phyloP scores from a whole-genome alignment of 2,329 filamentous ascomycete genomes.

The Arachnomyces sp. region DNA sequence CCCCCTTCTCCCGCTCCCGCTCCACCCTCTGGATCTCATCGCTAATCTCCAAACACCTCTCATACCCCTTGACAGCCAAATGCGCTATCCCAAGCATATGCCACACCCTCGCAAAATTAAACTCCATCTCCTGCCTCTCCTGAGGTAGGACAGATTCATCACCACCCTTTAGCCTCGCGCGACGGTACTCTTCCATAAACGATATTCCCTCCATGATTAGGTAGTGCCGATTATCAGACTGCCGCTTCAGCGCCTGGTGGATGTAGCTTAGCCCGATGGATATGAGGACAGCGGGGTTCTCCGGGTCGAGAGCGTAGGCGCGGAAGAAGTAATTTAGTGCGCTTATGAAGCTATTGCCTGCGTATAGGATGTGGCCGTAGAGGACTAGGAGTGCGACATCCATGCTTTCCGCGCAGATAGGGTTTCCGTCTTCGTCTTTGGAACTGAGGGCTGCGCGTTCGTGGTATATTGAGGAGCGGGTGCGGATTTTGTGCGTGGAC shows the following conservation, averaged over 20 bases:
- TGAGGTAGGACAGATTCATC: slow-evolving; percentile 29
- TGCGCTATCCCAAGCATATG: slow-evolving; percentile 66
- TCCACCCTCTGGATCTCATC: slow-evolving; percentile 34
- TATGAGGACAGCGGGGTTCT: slow-evolving; percentile 70
- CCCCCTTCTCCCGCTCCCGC: slow-evolving; percentile 31
- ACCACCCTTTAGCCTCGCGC: slow-evolving; percentile 40
- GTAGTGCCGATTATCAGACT: slow-evolving; percentile 83
- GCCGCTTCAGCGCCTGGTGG: slow-evolving; percentile 80
- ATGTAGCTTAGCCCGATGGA: slow-evolving; percentile 77
- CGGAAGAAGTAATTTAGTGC: slow-evolving; percentile 83
- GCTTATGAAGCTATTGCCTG: slow-evolving; percentile 71
- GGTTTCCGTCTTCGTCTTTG: slow-evolving; percentile 28
- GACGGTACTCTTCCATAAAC: slow-evolving; percentile 69
- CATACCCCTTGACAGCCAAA: slow-evolving; percentile 65
- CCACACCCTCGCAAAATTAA: slow-evolving; percentile 69
- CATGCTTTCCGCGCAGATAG: slow-evolving; percentile 41
- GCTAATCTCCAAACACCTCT: slow-evolving; percentile 46
- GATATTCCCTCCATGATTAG: slow-evolving; percentile 75
- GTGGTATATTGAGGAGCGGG: slow-evolving; percentile 35
- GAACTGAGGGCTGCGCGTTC: slow-evolving; percentile 36
- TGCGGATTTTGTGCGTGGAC: slow-evolving; percentile 14
- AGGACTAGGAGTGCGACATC: slow-evolving; percentile 77
- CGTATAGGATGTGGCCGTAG: slow-evolving; percentile 83
- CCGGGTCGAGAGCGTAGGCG: slow-evolving; percentile 61
- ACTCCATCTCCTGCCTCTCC: slow-evolving; percentile 66